A percentile compares a stretch with the other conserved stretches of the same genome.
These are phyloP conservation scores for Debaryomyces coudertii DNA, from an alignment of 1,139 yeast species.

Conservation along the genomic window DNA sequence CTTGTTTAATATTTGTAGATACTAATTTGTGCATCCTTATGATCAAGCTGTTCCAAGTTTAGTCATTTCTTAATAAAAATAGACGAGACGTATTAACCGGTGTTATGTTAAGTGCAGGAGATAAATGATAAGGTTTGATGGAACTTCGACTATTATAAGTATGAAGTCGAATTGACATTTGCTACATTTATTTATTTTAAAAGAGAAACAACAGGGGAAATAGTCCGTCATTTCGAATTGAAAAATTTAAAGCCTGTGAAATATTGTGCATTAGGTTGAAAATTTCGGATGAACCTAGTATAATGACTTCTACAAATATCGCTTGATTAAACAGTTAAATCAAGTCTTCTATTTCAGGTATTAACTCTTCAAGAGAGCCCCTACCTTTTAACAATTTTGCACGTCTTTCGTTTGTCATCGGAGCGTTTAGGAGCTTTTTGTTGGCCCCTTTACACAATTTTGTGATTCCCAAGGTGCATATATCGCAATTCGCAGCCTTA, in stretches of 20 bases:
- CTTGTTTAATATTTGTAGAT: neutral
- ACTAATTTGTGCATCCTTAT: neutral
- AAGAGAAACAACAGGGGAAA: no score
- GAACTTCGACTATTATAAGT: neutral
- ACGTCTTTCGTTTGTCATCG: constrained; percentile 33
- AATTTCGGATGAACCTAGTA: neutral
- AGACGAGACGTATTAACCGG: neutral
- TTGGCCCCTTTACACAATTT: constrained; percentile 59
- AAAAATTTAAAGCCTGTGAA: no score
- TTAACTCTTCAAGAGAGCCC: constrained; percentile 36
- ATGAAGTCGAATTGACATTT: no score
- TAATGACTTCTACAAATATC: neutral
- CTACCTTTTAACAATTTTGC: constrained; percentile 38
- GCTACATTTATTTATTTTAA: no score
- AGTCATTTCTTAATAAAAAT: neutral
- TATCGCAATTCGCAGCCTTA: constrained; percentile 68
- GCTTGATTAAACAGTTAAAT: neutral
- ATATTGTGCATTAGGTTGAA: no score
- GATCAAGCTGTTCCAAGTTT: neutral
- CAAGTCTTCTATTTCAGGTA: constrained; percentile 12
- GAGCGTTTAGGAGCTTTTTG: constrained; percentile 39
- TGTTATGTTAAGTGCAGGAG: constrained; percentile 4
- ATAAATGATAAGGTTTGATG: neutral
- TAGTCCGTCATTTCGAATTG: no score
- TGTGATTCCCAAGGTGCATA: constrained; percentile 60